Percentiles rank a stretch among this genome's conserved stretches.
Conservation (phyloP, 106 monocot genomes). For the Allium cepa region DNA sequence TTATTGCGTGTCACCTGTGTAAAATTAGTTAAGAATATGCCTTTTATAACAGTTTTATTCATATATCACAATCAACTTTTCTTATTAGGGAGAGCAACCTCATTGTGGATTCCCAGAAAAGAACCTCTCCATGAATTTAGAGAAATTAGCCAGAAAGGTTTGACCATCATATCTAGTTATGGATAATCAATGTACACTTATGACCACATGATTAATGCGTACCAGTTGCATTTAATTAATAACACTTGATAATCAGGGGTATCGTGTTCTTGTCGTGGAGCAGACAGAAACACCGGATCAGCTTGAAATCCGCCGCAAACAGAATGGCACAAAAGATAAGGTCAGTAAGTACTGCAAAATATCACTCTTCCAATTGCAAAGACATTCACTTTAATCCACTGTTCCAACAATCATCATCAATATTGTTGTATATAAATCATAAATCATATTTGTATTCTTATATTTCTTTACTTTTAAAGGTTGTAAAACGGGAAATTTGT, state of each 20-base stretch:
- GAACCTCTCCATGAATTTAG: slow-evolving; percentile 80
- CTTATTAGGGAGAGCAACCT: slow-evolving; percentile 84
- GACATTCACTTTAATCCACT: background rate
- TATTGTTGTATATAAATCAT: background rate
- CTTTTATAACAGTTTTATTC: background rate
- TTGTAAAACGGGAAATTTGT: slow-evolving; percentile 99
- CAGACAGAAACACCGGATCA: slow-evolving; percentile 95
- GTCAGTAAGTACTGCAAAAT: slow-evolving; percentile 15
- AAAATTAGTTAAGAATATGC: too few relatives aligned
- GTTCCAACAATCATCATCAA: background rate
- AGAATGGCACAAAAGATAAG: slow-evolving; percentile 93
- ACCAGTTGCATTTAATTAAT: background rate
- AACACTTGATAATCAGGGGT: slow-evolving; percentile 46
- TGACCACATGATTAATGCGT: too few relatives aligned
- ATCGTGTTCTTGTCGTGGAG: slow-evolving; percentile 82
- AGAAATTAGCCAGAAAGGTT: slow-evolving; percentile 91
- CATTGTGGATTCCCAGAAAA: slow-evolving; percentile 99
- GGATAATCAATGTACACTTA: too few relatives aligned
- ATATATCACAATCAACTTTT: background rate
- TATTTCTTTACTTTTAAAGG: slow-evolving; percentile 41
- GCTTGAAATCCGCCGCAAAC: slow-evolving; percentile 86
- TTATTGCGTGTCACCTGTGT: too few relatives aligned
- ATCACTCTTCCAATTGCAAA: background rate
- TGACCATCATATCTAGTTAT: background rate
- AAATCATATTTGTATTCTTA: too few relatives aligned